Base-by-base conservation (phyloP, 352 stramenopile species). In the Hyaloperonospora arabidopsidis region DNA sequence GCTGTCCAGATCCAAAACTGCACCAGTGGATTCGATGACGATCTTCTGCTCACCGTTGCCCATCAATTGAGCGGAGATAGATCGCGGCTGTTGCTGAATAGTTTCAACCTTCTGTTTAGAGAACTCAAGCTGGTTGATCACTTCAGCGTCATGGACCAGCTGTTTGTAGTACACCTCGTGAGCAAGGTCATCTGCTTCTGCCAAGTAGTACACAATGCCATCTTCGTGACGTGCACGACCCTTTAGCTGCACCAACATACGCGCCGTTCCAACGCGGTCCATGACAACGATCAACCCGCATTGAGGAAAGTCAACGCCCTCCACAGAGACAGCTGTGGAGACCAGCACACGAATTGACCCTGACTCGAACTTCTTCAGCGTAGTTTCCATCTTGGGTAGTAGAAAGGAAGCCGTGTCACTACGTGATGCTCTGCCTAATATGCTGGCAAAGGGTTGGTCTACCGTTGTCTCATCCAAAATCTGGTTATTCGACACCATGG, bases 221-320 rank as follows among this genome's bases (percentile, higher is more conserved):
- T 89, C 78, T 50, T 87, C 60, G 41, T 92, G 79, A 15, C 82
- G 79, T 7, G 82, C 82, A 35, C 82, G 77, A 25, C 82, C 82
- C 11, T 78, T 76, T 25, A 92, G 49, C 49, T 92, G 82, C 39
- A 89, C 83, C 23, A 92, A 64, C 58, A 76, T 80, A 21, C 82
- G 79, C 15, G 79, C 49, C 23, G 67, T 76, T 18, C 59, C 62
- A 44, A 92, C 65, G 2, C 68, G 68, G 28, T 84, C 76, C 32
- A 74, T 76, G 22, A 88, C 72, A 35, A 89, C 39, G 44, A 92
- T 73, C 43, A 92, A 57, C 3, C 64, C 68, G 22, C 83, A 93
- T 22, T 84, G 66, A 18, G 83, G 83, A 40, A 93, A 90, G 52
- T 93, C 83, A 19, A 93, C 73, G 6, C 82, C 82, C 57, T 93